Base-by-base conservation (phyloP, 106 monocot species). In the Amphibolis antarctica region DNA sequence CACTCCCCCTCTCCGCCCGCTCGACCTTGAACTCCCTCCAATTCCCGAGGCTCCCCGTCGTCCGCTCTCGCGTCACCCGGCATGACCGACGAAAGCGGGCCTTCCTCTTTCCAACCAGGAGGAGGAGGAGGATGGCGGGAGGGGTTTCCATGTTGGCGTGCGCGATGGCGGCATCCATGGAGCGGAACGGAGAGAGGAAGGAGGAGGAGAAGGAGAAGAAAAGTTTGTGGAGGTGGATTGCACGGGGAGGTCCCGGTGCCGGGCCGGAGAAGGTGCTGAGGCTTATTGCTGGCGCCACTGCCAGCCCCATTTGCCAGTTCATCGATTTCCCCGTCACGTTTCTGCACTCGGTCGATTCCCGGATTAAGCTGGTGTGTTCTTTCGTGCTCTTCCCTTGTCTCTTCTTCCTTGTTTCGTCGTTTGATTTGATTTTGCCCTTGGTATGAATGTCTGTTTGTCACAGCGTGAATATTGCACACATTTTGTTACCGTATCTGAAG, bases 311-410 rank as follows among this genome's bases (percentile, higher is more conserved):
- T 31, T 69, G 76, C 56, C 76, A 76, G 61, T 76, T 70, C 69
- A 59, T 76, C 14, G 76, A 69, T 25, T 76, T 69, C 1, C 76
- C 76, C 5, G 18, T 28, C 22, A 76, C 76, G 1, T 54, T 65
- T 53, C 76, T 69, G 43, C 76, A 76, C 27, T 70, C 69, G 12
- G 55, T 76, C 30, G 69, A 76, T 47, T 84, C 96, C n/a, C 68
- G 96, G 46, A 76, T 98, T 64, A 98, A 98, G 75, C 59, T 98
- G 96, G 96, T 94, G 81, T 18, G 10, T 53, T 18, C 20, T 14
- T 11, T 22, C 44, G n/a, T 7, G 30, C 28, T 18, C 24, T 12
- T 10, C 19, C 6, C 9, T 11, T 60, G 18, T n/a, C 3, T 52
- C 53, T 20, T 7, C 3, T 31, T 20, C 14, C 36, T 36, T 36